Evolutionary conservation across 352 stramenopile genomes (phyloP).

Genomic region (Phytophthora cactorum): DNA sequence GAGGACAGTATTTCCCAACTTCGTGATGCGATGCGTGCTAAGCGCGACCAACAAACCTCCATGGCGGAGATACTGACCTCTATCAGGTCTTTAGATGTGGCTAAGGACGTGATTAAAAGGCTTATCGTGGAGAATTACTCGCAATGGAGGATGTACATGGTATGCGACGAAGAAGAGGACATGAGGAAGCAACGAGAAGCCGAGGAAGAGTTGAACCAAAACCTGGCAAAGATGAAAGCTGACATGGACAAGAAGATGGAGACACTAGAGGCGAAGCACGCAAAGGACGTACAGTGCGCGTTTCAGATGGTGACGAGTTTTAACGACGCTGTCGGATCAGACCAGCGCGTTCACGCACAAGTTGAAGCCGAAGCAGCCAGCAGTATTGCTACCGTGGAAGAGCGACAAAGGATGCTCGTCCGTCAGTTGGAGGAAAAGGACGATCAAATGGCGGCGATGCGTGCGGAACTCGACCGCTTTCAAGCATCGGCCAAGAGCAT

Average conservation of each 20-base stretch:
- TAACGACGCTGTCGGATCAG: slow-evolving; percentile 18
- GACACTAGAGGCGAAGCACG: slow-evolving; percentile 35
- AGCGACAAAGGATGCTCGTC: slow-evolving; percentile 23
- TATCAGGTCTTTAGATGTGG: slow-evolving; percentile 47
- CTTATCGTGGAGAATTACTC: slow-evolving; percentile 63
- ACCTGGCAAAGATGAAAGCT: slow-evolving; percentile 17
- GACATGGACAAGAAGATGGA: slow-evolving; percentile 40
- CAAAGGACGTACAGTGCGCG: slow-evolving; percentile 39
- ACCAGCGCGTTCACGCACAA: slow-evolving; percentile 16
- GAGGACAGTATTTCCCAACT: slow-evolving; percentile 72
- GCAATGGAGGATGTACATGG: slow-evolving; percentile 52
- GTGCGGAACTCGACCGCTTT: slow-evolving; percentile 37
- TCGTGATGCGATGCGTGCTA: slow-evolving; percentile 43
- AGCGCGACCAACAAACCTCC: slow-evolving; percentile 23
- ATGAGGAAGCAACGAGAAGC: slow-evolving; percentile 22
- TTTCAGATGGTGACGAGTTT: slow-evolving; percentile 49
- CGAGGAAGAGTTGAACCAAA: slow-evolving; percentile 13
- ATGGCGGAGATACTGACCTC: slow-evolving; percentile 49
- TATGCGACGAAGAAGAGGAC: slow-evolving; percentile 35
- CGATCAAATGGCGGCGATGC: slow-evolving; percentile 32
- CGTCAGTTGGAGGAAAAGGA: slow-evolving; percentile 39
- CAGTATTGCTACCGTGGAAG: slow-evolving; percentile 35
- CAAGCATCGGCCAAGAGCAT: slow-evolving; percentile 44
- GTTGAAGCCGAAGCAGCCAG: slow-evolving; percentile 17
- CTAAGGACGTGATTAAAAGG: slow-evolving; percentile 55